Evolutionary conservation across 768 basidiomycete genomes (phyloP).

Genomic region (Myochromella boudieri): DNA sequence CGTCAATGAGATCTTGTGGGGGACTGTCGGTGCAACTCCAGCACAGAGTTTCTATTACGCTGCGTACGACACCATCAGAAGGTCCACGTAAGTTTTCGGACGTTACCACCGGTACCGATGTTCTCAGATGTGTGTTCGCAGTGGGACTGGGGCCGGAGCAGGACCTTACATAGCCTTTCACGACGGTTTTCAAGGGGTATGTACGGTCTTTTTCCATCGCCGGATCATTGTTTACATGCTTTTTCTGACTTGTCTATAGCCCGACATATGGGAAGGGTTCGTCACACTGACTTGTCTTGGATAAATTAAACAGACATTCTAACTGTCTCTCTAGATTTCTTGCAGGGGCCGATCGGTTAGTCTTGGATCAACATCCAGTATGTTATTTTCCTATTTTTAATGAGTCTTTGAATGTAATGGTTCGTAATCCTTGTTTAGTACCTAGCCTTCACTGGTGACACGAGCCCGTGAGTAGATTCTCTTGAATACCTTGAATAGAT

Average conservation of each 20-base stretch:
- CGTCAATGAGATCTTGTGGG: constrained; percentile 58
- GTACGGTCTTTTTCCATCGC: constrained; percentile 28
- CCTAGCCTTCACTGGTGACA: constrained; percentile 42
- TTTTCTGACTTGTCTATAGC: constrained; percentile 25
- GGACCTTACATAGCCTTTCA: constrained; percentile 55
- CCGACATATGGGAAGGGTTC: constrained; percentile 45
- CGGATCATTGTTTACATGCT: constrained; percentile 2
- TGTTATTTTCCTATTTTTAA: not conserved
- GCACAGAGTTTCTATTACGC: constrained; percentile 59
- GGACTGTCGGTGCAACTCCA: constrained; percentile 50
- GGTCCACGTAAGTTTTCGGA: constrained; percentile 32
- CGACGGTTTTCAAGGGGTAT: constrained; percentile 56
- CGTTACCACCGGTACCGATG: not conserved
- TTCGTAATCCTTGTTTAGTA: constrained; percentile 39
- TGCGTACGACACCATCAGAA: constrained; percentile 46
- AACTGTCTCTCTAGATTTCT: constrained; percentile 35
- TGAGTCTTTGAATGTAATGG: constrained; percentile 18
- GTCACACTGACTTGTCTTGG: constrained; percentile 17
- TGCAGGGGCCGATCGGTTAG: constrained; percentile 58
- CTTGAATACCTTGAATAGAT: not conserved
- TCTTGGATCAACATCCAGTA: constrained; percentile 62
- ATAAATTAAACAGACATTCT: not conserved
- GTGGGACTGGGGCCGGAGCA: constrained; percentile 71
- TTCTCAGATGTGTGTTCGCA: constrained; percentile 48
- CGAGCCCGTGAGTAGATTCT: constrained; percentile 34